These are phyloP conservation scores for Sordaria brevicollis DNA, from an alignment of 495 filamentous ascomycete species.

Conservation along the genomic window DNA sequence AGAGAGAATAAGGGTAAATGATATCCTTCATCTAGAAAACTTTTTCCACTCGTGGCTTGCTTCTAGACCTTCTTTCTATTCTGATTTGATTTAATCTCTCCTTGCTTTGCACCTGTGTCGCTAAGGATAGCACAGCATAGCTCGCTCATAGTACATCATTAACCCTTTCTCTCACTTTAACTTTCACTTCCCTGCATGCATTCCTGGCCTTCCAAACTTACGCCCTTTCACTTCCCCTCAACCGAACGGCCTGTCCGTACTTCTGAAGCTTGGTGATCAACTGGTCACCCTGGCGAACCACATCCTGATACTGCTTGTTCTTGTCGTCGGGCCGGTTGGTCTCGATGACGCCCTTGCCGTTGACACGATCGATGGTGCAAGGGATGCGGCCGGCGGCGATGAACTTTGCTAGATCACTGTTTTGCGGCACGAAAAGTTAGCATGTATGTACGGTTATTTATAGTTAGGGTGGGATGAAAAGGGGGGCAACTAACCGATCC, in stretches of 20 bases:
- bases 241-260: conserved; percentile 89
- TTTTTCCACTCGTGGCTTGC: no score
- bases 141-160: conserved; percentile 5
- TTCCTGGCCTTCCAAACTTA: no score
- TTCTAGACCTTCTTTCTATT: neutral
- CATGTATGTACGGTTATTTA: neutral
- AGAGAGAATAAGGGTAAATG: no score
- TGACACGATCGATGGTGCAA: conserved; percentile 92
- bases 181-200: neutral
- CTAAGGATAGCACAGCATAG: conserved; percentile 8
- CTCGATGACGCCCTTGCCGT: conserved; percentile 84
- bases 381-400: conserved; percentile 89
- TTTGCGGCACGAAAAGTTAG: neutral
- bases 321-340: conserved; percentile 96
- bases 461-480: conserved; percentile 2
- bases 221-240: conserved; percentile 86
- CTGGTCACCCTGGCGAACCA: conserved; percentile 93
- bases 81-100: neutral
- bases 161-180: neutral
- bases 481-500: conserved; percentile 56
- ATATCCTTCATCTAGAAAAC: no score
- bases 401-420: conserved; percentile 90
- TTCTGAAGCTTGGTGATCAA: conserved; percentile 98
- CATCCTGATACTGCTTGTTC: conserved; percentile 97
- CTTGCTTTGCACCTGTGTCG: neutral